Percentiles rank a stretch among this genome's conserved stretches.
Evolutionary conservation across 2,329 filamentous ascomycete species (phyloP).

Genomic region (Aspergillus pseudotamarii): DNA sequence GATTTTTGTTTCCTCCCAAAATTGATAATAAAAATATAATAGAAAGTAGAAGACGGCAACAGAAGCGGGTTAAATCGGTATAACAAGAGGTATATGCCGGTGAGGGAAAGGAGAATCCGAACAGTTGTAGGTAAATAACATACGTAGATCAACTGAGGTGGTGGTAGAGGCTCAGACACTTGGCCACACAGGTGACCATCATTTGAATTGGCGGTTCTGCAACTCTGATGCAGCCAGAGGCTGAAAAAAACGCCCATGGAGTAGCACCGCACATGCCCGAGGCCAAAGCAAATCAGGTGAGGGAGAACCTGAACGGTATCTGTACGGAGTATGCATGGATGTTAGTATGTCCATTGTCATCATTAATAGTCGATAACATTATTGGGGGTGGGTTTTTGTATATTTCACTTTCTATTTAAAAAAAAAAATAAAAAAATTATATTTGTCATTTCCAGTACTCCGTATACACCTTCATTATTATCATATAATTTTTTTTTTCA

Average conservation of each 20-base stretch:
- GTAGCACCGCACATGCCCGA: background rate
- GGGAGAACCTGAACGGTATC: background rate
- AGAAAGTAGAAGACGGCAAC: background rate
- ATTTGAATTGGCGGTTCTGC: constrained; percentile 14
- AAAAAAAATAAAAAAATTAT: background rate
- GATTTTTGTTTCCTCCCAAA: background rate
- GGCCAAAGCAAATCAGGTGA: background rate
- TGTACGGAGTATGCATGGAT: background rate
- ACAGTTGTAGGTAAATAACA: constrained; percentile 1
- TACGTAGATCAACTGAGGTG: background rate
- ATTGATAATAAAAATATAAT: background rate
- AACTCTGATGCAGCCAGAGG: constrained; percentile 19
- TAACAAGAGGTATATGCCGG: background rate
- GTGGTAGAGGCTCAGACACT: constrained; percentile 16
- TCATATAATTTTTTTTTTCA: background rate
- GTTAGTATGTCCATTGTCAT: background rate
- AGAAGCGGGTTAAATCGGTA: background rate
- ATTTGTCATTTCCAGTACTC: background rate
- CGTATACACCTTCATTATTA: too few species aligned
- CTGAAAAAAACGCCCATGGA: constrained; percentile 14
- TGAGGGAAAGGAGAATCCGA: background rate
- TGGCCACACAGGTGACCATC: constrained; percentile 7
- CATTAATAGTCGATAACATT: background rate
- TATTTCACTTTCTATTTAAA: background rate
- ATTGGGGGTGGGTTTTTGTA: background rate